Conservation (phyloP, 78 protist genomes). For the Speleostelium caveatum region DNA sequence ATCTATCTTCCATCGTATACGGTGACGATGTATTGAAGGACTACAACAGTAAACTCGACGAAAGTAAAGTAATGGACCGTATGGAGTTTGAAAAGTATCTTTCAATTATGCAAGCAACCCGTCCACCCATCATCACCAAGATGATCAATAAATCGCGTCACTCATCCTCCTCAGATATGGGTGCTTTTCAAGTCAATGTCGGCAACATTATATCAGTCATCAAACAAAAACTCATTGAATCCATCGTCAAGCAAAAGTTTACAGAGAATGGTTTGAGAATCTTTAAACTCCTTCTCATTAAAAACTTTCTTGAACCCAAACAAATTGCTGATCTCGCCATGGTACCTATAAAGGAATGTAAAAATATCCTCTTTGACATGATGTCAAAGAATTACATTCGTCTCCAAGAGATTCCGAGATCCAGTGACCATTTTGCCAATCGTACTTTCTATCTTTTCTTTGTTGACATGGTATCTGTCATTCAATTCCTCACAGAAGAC, state of each 20-base stretch:
- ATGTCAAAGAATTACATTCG: constrained; percentile 34
- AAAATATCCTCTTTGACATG: constrained; percentile 45
- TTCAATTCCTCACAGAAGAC: constrained; percentile 29
- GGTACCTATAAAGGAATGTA: constrained; percentile 57
- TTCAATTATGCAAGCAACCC: constrained; percentile 51
- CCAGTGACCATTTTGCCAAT: constrained; percentile 54
- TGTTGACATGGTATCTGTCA: constrained; percentile 20
- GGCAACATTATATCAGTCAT: constrained; percentile 29
- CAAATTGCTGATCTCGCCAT: constrained; percentile 67
- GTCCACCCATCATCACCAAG: constrained; percentile 57
- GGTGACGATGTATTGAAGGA: constrained; percentile 32
- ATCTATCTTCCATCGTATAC: constrained; percentile 4
- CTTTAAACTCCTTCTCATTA: constrained; percentile 51
- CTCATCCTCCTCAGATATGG: constrained; percentile 8
- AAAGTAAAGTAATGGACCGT: constrained; percentile 4
- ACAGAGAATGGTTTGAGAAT: constrained; percentile 49
- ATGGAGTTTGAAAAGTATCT: constrained; percentile 23
- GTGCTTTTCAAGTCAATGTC: constrained; percentile 54
- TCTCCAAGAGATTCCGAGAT: constrained; percentile 73
- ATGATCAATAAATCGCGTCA: constrained; percentile 18
- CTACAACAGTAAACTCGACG: constrained; percentile 1
- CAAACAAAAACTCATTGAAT: constrained; percentile 70
- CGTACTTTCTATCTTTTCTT: constrained; percentile 64
- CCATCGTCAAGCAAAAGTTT: constrained; percentile 61
- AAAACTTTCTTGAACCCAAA: constrained; percentile 62